Evolutionary conservation across 768 basidiomycete genomes (phyloP), one percentile per base, ranked within the genome.

Genomic region (Neoboletus magnificus): DNA sequence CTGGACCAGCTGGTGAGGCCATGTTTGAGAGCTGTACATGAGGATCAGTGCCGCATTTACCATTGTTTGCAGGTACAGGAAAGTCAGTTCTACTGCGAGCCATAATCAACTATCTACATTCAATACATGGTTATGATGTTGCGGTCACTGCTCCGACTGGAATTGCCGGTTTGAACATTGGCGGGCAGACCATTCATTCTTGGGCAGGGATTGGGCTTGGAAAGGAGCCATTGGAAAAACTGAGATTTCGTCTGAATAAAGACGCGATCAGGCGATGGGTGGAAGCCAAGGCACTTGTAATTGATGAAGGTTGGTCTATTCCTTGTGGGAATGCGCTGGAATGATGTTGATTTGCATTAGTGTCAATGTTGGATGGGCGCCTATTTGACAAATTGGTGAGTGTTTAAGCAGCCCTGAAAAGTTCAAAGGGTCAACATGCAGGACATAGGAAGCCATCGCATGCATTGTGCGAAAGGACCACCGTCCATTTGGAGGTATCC

Each of bases 321-420:
- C 6, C 11, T 45, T 39, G 15, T 44, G 8, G 7, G 39, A 13
- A 23, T n/a, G 13, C 2, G 8, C n/a, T 16, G 15, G 42, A 29
- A 4, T 52, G 36, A 29, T 35, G 22, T 29, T 51, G 1, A 48
- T 40, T 33, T 42, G 42, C 4, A 8, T 10, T 27, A 84, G 88
- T 91, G 35, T 90, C 87, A 0, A 91, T 92, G 89, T 73, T 91
- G 41, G 86, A 91, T 54, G 87, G 80, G 0, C 66, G 66, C 11
- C 63, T 86, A 1, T 89, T 89, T 52, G 86, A 91, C 67, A 91
- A 88, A 67, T 71, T 91, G 61, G 84, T 83, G 53, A 62, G 57
- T 74, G 66, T 18, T 76, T 67, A 43, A 73, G 72, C 16, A 71
- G 8, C 70, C 12, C 71, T 74, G 32, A 13, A 70, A 72, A 53